A percentile compares a stretch with the other conserved stretches of the same genome.
These are phyloP conservation scores for Fragilaria radians DNA, from an alignment of 108 stramenopile species.

Conservation along the genomic window DNA sequence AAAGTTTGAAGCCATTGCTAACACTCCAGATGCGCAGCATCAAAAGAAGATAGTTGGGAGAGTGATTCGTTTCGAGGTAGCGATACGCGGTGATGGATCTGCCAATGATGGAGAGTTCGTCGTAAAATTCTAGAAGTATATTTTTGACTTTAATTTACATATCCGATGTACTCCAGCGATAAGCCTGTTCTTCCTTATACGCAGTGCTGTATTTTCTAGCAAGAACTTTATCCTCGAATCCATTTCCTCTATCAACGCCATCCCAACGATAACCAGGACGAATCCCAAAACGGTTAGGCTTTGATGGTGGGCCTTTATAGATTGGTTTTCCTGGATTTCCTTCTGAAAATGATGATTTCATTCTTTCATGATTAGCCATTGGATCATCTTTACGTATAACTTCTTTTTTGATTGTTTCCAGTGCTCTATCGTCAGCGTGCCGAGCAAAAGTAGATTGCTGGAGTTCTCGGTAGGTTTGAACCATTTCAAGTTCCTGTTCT, in stretches of 20 bases:
- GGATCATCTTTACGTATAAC: constrained; percentile 89
- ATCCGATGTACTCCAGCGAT: constrained; percentile 66
- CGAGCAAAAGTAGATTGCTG: constrained; percentile 75
- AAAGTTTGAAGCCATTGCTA: not conserved
- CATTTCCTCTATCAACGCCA: constrained; percentile 94
- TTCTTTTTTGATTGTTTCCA: constrained; percentile 57
- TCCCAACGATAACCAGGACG: constrained; percentile 98
- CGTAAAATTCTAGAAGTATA: constrained; percentile 2
- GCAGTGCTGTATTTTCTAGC: constrained; percentile 35
- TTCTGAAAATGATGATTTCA: constrained; percentile 19
- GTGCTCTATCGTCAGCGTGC: constrained; percentile 49
- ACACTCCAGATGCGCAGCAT: not conserved
- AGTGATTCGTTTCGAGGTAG: not conserved
- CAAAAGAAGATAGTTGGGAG: not conserved
- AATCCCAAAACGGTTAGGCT: constrained; percentile 91
- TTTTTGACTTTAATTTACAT: constrained; percentile 42
- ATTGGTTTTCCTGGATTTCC: constrained; percentile 39
- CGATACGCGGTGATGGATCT: not conserved
- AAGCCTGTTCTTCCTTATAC: constrained; percentile 64
- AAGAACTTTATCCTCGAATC: constrained; percentile 87
- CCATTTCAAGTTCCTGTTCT: constrained; percentile 38
- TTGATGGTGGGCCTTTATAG: constrained; percentile 93
- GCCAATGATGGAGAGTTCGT: not conserved
- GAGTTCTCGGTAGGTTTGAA: constrained; percentile 39
- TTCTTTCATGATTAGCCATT: constrained; percentile 79